Evolutionary conservation across 1,284 basidiomycete species (phyloP).

Genomic region (Naganishia liquefaciens): DNA sequence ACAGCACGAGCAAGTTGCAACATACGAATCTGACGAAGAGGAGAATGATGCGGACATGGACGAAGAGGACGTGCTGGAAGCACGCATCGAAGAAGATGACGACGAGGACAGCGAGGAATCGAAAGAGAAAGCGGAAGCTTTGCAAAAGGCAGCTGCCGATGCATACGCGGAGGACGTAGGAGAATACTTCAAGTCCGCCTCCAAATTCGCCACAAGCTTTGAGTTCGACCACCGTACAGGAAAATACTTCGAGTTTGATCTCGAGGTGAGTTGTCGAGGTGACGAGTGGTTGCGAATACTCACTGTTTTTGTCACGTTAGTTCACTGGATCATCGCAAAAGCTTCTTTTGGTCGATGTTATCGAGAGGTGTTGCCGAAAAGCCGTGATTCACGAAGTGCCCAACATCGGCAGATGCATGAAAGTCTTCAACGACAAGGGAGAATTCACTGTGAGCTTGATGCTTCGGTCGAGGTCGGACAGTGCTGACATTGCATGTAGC

Average conservation of each 20-base stretch:
- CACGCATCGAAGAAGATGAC: slow-evolving; percentile 59
- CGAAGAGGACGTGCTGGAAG: slow-evolving; percentile 65
- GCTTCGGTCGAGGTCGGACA: not conserved
- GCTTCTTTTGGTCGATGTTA: slow-evolving; percentile 83
- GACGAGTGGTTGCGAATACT: slow-evolving; percentile 7
- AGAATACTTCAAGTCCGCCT: slow-evolving; percentile 56
- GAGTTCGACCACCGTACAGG: slow-evolving; percentile 65
- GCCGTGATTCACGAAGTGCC: slow-evolving; percentile 86
- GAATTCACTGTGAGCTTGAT: slow-evolving; percentile 46
- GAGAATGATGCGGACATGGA: slow-evolving; percentile 60
- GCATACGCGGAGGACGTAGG: slow-evolving; percentile 52
- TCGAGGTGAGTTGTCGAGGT: slow-evolving; percentile 64
- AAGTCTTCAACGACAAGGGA: slow-evolving; percentile 54
- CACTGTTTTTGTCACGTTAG: slow-evolving; percentile 37
- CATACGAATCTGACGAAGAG: slow-evolving; percentile 66
- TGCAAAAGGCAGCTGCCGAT: slow-evolving; percentile 57
- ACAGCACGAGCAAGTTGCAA: slow-evolving; percentile 67
- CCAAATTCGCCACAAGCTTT: slow-evolving; percentile 64
- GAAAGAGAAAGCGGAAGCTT: slow-evolving; percentile 55
- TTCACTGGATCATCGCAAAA: slow-evolving; percentile 70
- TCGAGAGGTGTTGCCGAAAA: slow-evolving; percentile 79
- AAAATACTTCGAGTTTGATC: slow-evolving; percentile 70
- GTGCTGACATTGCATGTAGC: slow-evolving; percentile 37
- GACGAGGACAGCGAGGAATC: slow-evolving; percentile 52
- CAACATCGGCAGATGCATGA: slow-evolving; percentile 68